Percentiles rank a stretch among this genome's conserved stretches.
Conservation (phyloP, 1,284 basidiomycete genomes). For the Stygiomarasmius scandens region DNA sequence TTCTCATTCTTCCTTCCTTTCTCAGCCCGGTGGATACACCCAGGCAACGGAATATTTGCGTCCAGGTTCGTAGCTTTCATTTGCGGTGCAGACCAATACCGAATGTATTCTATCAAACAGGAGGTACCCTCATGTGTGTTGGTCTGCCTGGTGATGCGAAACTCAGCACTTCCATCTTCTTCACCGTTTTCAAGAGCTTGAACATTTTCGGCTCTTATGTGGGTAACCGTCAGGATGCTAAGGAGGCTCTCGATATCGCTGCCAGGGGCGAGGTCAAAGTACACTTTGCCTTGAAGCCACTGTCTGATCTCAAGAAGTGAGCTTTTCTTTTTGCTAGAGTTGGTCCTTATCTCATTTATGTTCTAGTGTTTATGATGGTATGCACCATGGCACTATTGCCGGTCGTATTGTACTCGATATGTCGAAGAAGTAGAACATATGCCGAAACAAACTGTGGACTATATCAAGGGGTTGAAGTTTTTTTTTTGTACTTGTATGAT, state of each 20-base stretch:
- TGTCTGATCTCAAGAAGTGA: conserved; percentile 58
- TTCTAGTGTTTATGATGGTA: conserved; percentile 54
- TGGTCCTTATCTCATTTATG: not conserved
- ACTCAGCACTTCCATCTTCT: conserved; percentile 74
- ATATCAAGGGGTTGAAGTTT: no score
- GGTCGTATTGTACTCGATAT: conserved; percentile 68
- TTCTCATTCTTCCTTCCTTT: conserved; percentile 1
- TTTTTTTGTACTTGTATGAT: no score
- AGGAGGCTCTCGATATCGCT: conserved; percentile 75
- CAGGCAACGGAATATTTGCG: conserved; percentile 75
- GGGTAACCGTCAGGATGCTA: conserved; percentile 73
- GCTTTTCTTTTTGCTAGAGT: conserved; percentile 23
- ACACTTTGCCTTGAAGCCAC: conserved; percentile 49
- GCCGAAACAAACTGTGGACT: no score
- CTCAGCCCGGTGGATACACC: conserved; percentile 59
- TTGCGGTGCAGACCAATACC: no score
- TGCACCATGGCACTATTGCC: conserved; percentile 58
- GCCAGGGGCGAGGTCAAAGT: conserved; percentile 69
- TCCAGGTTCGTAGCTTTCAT: conserved; percentile 56
- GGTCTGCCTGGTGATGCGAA: conserved; percentile 67
- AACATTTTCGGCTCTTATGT: conserved; percentile 78
- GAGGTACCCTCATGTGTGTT: conserved; percentile 66
- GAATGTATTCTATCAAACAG: not conserved
- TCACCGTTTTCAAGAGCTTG: conserved; percentile 71
- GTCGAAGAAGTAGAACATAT: conserved; percentile 17